These are phyloP conservation scores for Apophysomyces elegans DNA, from an alignment of 371 early-diverging fungal genomes.

Conservation along the genomic window DNA sequence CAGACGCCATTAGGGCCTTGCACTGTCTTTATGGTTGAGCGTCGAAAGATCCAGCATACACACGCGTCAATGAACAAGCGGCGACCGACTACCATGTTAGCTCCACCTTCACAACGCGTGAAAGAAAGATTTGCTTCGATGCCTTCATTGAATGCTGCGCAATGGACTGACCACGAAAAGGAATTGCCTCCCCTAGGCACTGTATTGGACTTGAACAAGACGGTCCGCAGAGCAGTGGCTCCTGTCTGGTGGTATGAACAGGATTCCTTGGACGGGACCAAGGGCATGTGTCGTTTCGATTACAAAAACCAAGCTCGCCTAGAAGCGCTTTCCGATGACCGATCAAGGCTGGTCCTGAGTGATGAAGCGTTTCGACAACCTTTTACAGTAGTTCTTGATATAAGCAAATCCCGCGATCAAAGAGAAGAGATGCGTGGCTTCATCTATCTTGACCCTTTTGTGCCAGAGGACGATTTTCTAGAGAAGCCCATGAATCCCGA, in stretches of 20 bases:
- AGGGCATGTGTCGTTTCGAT: conserved; percentile 52
- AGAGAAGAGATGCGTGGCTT: conserved; percentile 48
- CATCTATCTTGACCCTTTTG: conserved; percentile 29
- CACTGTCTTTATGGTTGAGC: conserved; percentile 21
- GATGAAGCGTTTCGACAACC: conserved; percentile 41
- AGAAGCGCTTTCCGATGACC: conserved; percentile 50
- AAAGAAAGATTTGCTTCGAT: conserved; percentile 21
- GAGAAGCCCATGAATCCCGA: background rate
- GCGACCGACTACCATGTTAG: conserved; percentile 11
- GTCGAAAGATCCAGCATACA: conserved; percentile 8
- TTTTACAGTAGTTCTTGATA: conserved; percentile 38
- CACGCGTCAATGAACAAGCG: conserved; percentile 12
- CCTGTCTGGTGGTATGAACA: conserved; percentile 56
- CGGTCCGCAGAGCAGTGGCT: conserved; percentile 37
- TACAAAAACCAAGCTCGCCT: conserved; percentile 48
- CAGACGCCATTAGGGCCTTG: conserved; percentile 27
- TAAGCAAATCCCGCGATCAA: conserved; percentile 32
- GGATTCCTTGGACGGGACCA: conserved; percentile 41
- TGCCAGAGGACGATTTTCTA: background rate
- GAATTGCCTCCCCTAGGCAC: background rate
- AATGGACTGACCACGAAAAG: background rate
- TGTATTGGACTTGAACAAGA: conserved; percentile 30
- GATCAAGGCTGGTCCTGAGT: conserved; percentile 32
- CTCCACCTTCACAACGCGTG: background rate
- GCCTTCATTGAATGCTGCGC: conserved; percentile 20